Evolutionary conservation across 2,329 filamentous ascomycete genomes (phyloP).

Genomic region (Talaromyces verruculosus): DNA sequence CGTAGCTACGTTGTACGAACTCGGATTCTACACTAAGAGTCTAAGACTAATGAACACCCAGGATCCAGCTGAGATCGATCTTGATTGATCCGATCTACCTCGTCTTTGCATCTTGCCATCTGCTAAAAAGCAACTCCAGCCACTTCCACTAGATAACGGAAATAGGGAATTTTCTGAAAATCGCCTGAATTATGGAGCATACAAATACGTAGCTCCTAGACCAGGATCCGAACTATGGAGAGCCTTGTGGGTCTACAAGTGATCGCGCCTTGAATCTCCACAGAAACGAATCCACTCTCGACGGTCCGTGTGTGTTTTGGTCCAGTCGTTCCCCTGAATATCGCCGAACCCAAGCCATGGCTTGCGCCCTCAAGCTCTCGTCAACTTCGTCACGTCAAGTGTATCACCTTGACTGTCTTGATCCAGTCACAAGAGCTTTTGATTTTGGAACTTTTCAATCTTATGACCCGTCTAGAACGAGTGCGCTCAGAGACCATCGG

Average conservation of each 20-base stretch:
- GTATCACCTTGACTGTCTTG: not conserved
- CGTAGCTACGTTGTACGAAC: not conserved
- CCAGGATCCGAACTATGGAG: not conserved
- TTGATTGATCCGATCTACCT: not conserved
- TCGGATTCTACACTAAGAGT: not conserved
- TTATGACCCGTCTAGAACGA: not conserved
- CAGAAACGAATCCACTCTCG: not conserved
- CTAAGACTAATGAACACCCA: not conserved
- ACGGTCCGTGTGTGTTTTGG: not conserved
- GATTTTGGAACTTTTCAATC: not conserved
- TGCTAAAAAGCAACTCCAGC: constrained; percentile 1
- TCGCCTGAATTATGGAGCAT: not conserved
- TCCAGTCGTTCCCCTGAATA: constrained; percentile 1
- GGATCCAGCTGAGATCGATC: not conserved
- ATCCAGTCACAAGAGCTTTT: not conserved
- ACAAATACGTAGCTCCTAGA: not conserved
- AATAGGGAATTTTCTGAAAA: not conserved
- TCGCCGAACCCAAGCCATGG: not conserved
- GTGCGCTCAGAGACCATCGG: not conserved
- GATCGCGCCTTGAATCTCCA: not conserved
- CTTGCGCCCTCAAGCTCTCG: not conserved
- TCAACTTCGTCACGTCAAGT: not conserved
- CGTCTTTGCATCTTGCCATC: not conserved
- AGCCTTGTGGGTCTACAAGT: not conserved
- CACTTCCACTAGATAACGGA: not conserved